Evolutionary conservation across 192 early-diverging fungal species (phyloP), one percentile per base, ranked within the genome.

Genomic region (Bifiguratus adelaidae): DNA sequence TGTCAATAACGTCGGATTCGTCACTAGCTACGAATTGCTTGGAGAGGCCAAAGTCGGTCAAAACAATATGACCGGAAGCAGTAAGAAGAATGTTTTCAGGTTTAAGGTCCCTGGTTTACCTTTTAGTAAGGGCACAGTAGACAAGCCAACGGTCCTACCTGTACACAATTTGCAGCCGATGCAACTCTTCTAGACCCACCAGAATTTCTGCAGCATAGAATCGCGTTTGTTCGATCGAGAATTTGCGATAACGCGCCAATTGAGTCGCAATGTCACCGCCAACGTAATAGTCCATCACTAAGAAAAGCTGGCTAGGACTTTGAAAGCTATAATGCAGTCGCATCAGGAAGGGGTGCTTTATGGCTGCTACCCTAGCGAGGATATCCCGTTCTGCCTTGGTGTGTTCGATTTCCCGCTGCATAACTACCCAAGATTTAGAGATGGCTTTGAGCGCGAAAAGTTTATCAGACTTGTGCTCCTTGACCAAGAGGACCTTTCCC

Each of bases 181-280:
- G 95, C 37, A 98, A 65, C 59, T 95, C 84, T 37, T 89, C 79
- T 18, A 98, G 61, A 2, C 83, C 95, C 28, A 92, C 59, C 3
- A 95, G 53, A 5, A 97, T 80, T 68, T 98, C 92, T 3, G 89
- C 80, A 1, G 81, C 73, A 61, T 98, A 97, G 44, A 96, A 92
- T 0, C 76, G 58, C 32, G 81, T 80, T 34, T 76, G 65, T 47
- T 82, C 83, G 24, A 90, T 82, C 25, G 79, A 58, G 55, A 88
- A 78, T 7, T 50, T 47, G 30, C 60, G 44, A 43, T 56, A 71
- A 16, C 61, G 60, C 3, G 78, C 67, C 48, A 98, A 62, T 48
- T 91, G 88, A 11, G 85, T 88, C 36, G 92, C 90, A 30, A 98
- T 77, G 53, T 95, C 92, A 21, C 93, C 93, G 23, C 95, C 95